phyloP scores from a whole-genome alignment of 2,329 filamentous ascomycete species.

The Magnaporthiopsis poae region DNA sequence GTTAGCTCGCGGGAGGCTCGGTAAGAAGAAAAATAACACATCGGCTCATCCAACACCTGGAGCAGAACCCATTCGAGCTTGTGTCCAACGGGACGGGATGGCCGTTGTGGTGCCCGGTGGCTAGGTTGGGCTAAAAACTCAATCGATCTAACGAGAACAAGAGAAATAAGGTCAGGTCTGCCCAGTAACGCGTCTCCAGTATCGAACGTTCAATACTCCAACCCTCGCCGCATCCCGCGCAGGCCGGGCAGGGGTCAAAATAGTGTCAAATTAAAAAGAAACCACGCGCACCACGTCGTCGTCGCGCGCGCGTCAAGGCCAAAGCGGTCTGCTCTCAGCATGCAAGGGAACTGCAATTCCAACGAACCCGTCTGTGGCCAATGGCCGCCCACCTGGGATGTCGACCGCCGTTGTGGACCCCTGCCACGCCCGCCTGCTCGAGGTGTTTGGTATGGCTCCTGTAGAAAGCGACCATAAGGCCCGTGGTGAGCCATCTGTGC shows the following conservation, averaged over 20 bases:
- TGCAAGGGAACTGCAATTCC: not conserved
- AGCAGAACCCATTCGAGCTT: not conserved
- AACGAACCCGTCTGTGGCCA: not conserved
- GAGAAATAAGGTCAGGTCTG: not conserved
- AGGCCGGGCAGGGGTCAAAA: not conserved
- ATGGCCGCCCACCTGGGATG: not conserved
- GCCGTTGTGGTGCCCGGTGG: not conserved
- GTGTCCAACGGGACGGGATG: not conserved
- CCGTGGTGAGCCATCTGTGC: no score
- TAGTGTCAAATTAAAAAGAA: not conserved
- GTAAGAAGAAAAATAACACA: not conserved
- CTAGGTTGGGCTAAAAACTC: not conserved
- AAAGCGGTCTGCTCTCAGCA: not conserved
- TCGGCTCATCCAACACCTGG: not conserved
- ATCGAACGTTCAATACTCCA: not conserved
- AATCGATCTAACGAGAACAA: not conserved
- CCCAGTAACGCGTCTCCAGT: no score
- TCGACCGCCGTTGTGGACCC: not conserved
- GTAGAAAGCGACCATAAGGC: no score
- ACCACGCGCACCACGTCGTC: not conserved
- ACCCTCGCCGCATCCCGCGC: not conserved
- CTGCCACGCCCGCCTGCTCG: no score
- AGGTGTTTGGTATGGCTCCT: not conserved
- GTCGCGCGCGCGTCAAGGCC: not conserved
- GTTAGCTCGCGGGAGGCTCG: not conserved